Conservation (phyloP, 306 rosid genomes). For the Alnus rubra region DNA sequence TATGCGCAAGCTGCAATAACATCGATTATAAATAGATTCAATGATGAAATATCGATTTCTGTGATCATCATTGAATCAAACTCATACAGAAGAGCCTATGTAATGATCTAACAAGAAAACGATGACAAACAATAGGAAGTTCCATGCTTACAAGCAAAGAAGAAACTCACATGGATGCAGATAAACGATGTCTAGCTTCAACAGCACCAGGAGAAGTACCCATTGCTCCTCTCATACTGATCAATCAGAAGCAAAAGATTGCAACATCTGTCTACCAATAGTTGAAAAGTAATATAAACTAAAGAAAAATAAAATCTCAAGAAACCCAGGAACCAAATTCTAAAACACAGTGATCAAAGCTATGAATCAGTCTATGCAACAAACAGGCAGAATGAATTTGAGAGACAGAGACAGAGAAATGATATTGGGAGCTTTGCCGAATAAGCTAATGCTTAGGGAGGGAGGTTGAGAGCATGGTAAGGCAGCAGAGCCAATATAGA, state of each 20-base stretch:
- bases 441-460: conserved; percentile 20
- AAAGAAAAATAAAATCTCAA: not conserved
- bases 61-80: not conserved
- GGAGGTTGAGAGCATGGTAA: conserved; percentile 36
- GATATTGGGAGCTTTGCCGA: conserved; percentile 25
- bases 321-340: conserved; percentile 11
- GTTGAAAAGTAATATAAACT: not conserved
- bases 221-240: conserved; percentile 59
- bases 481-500: conserved; percentile 41
- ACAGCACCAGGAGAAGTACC: conserved; percentile 58
- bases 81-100: not conserved
- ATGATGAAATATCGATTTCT: not conserved
- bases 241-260: conserved; percentile 33
- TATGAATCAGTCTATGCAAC: not conserved
- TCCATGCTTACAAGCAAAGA: not conserved
- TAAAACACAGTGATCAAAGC: not conserved
- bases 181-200: conserved; percentile 68
- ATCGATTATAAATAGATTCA: too few relatives aligned
- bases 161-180: conserved; percentile 69
- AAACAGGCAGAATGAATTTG: conserved; percentile 5
- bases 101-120: not conserved
- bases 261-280: conserved; percentile 44
- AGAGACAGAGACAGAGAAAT: not conserved
- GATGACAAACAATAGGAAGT: not conserved
- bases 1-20: too few relatives aligned